Percentiles rank a stretch among this genome's conserved stretches.
These are phyloP conservation scores for Pichia terricola DNA, from an alignment of 1,139 yeast species.

Conservation along the genomic window DNA sequence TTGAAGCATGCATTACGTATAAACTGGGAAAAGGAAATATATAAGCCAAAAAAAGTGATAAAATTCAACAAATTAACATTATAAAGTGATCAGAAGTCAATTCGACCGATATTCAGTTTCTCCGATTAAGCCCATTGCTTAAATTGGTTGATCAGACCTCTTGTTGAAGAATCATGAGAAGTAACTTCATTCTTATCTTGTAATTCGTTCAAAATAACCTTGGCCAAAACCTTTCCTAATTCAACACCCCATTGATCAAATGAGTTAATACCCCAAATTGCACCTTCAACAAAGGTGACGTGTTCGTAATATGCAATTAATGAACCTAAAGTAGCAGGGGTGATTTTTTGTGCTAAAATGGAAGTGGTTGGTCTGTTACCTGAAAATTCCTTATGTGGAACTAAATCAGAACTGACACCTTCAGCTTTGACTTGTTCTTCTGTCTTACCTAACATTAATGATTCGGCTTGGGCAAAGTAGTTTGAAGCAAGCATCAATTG, in stretches of 20 bases:
- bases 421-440: slow-evolving; percentile 77
- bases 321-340: slow-evolving; percentile 93
- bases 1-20: too few relatives aligned
- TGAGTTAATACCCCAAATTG: slow-evolving; percentile 97
- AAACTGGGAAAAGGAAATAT: too few relatives aligned
- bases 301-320: slow-evolving; percentile 97
- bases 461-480: slow-evolving; percentile 97
- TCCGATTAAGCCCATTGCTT: slow-evolving; percentile 51
- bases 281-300: slow-evolving; percentile 95
- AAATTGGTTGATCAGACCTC: slow-evolving; percentile 88
- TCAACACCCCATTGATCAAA: slow-evolving; percentile 99
- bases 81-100: too few relatives aligned
- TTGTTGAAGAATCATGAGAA: slow-evolving; percentile 84
- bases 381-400: slow-evolving; percentile 91
- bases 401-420: slow-evolving; percentile 77
- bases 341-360: slow-evolving; percentile 86
- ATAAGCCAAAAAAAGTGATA: too few relatives aligned
- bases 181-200: slow-evolving; percentile 47
- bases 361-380: slow-evolving; percentile 99
- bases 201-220: slow-evolving; percentile 86
- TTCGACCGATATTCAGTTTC: too few relatives aligned
- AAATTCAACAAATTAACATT: too few relatives aligned
- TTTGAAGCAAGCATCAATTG: slow-evolving; percentile 97
- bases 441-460: slow-evolving; percentile 92
- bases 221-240: slow-evolving; percentile 95